These are phyloP conservation scores for Candida ficus DNA, from an alignment of 805 yeast species.

Conservation along the genomic window DNA sequence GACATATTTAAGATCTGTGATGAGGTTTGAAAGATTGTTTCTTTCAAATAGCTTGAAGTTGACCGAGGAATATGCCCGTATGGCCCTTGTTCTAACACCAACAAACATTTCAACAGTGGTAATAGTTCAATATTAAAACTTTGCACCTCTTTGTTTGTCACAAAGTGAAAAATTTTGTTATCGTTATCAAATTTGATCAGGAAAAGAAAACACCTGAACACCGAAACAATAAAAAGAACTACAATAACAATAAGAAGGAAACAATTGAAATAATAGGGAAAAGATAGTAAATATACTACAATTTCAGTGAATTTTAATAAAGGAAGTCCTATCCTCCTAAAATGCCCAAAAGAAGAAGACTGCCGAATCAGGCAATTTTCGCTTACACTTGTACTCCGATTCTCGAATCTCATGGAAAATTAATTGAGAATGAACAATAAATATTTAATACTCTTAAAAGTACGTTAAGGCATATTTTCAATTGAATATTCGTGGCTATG, in stretches of 20 bases:
- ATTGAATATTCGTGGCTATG: not conserved
- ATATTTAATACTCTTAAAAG: no score
- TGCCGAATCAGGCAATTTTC: not conserved
- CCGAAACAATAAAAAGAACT: no score
- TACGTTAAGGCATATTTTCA: no score
- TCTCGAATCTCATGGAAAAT: conserved; percentile 3
- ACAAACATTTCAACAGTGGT: no score
- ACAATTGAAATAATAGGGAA: no score
- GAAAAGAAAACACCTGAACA: no score
- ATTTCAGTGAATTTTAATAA: no score
- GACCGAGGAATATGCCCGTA: conserved; percentile 1
- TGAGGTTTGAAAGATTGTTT: conserved; percentile 6
- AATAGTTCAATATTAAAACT: no score
- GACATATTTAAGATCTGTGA: conserved; percentile 4
- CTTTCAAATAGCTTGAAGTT: conserved; percentile 1
- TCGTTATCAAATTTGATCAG: not conserved
- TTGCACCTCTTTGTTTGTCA: not conserved
- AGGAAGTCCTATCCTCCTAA: not conserved
- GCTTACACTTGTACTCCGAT: not conserved
- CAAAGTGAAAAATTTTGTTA: not conserved
- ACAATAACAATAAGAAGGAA: no score
- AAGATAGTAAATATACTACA: no score
- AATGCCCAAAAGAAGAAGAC: not conserved
- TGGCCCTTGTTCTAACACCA: no score
- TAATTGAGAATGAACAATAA: no score